A percentile compares a stretch with the other conserved stretches of the same genome.
Conservation (phyloP, 2,329 filamentous ascomycete genomes). For the Cadophora malorum region DNA sequence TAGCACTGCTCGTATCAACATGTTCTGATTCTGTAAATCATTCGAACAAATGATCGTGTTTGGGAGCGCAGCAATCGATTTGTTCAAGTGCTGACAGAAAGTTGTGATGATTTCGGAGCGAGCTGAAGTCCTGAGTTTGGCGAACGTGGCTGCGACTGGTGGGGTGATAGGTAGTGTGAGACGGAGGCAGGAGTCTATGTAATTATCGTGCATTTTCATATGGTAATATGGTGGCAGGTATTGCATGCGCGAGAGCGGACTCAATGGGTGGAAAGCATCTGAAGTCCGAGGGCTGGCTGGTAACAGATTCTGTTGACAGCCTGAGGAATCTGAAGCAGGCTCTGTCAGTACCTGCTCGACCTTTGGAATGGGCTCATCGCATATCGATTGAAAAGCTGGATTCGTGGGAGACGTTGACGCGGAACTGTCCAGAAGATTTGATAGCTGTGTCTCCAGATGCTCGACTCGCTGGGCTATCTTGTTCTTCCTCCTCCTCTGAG, state of each 20-base stretch:
- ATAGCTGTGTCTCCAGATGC: slow-evolving; percentile 1
- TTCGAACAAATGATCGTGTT: slow-evolving; percentile 13
- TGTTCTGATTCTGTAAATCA: slow-evolving; percentile 11
- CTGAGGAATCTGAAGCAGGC: no score
- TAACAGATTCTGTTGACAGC: neutral
- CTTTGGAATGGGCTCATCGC: neutral
- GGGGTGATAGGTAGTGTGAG: slow-evolving; percentile 3
- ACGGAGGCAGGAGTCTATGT: slow-evolving; percentile 10
- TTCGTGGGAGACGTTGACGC: neutral
- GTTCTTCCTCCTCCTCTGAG: slow-evolving; percentile 10
- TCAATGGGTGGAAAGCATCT: neutral
- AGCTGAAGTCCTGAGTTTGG: neutral
- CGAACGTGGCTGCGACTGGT: neutral
- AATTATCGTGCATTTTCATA: slow-evolving; percentile 9
- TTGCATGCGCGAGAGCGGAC: slow-evolving; percentile 9
- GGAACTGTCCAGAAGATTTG: slow-evolving; percentile 3
- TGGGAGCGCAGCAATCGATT: slow-evolving; percentile 4
- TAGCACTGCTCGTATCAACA: slow-evolving; percentile 4
- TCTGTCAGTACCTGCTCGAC: neutral
- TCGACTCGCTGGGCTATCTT: slow-evolving; percentile 9
- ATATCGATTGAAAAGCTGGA: neutral
- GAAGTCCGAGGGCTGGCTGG: neutral
- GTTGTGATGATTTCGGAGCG: slow-evolving; percentile 8
- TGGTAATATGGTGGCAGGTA: slow-evolving; percentile 6
- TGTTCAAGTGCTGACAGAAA: slow-evolving; percentile 14